A percentile compares a stretch with the other conserved stretches of the same genome.
phyloP scores from a whole-genome alignment of 2,329 filamentous ascomycete genomes.

The Rachicladosporium sp. region DNA sequence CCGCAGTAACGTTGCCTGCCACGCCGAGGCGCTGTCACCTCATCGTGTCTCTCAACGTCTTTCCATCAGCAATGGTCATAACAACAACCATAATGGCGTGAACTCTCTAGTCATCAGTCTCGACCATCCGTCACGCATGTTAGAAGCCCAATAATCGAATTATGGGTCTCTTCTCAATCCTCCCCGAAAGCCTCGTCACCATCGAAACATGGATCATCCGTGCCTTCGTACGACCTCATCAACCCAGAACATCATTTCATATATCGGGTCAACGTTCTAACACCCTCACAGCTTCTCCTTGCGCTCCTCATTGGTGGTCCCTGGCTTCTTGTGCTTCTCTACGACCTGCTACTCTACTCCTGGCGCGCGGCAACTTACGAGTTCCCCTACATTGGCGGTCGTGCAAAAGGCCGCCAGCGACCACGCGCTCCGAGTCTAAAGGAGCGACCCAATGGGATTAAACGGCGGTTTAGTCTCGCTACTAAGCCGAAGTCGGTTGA shows the following conservation, averaged over 20 bases:
- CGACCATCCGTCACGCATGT: too few species aligned
- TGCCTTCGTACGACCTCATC: constrained; percentile 42
- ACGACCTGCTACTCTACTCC: constrained; percentile 51
- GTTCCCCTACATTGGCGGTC: constrained; percentile 47
- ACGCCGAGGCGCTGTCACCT: too few species aligned
- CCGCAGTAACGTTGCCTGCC: too few species aligned
- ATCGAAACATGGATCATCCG: constrained; percentile 52
- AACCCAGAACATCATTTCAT: constrained; percentile 2
- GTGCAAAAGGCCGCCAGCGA: constrained; percentile 45
- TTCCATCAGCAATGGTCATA: too few species aligned
- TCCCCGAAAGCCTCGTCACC: constrained; percentile 44
- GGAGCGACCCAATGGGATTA: constrained; percentile 42
- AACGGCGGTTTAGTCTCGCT: constrained; percentile 31
- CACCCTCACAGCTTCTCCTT: constrained; percentile 41
- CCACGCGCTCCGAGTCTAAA: constrained; percentile 51
- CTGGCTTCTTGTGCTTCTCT: constrained; percentile 49
- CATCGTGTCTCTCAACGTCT: too few species aligned
- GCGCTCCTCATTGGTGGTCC: constrained; percentile 49
- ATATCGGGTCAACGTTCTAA: neutral
- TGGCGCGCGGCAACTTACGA: constrained; percentile 47
- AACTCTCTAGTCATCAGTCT: too few species aligned
- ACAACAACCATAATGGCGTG: too few species aligned
- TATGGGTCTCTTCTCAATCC: constrained; percentile 55
- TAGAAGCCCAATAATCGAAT: too few species aligned
- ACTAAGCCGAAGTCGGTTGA: too few species aligned